A percentile compares a stretch with the other conserved stretches of the same genome.
Conservation (phyloP, 2,329 filamentous ascomycete genomes). For the Hansfordia pulvinata region DNA sequence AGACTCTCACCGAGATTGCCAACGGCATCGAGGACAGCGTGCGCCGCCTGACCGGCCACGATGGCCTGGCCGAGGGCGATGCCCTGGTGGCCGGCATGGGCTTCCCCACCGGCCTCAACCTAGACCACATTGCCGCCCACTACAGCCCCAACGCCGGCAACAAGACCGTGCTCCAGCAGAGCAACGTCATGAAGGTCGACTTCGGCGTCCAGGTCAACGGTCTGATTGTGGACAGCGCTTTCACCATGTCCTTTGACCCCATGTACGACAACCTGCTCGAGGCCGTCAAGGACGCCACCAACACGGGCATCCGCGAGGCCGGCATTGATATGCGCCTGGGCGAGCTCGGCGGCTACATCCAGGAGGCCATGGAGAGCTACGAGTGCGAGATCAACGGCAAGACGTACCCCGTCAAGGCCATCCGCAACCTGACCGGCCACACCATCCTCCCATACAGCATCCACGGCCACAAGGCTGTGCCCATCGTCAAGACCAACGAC, state of each 20-base stretch:
- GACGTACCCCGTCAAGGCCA: constrained; percentile 69
- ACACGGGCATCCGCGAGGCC: constrained; percentile 79
- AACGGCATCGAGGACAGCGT: constrained; percentile 80
- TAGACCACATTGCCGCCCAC: constrained; percentile 78
- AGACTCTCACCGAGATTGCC: constrained; percentile 68
- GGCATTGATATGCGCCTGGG: constrained; percentile 85
- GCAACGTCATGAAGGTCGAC: constrained; percentile 74
- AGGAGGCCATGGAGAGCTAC: constrained; percentile 89
- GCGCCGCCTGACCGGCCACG: constrained; percentile 61
- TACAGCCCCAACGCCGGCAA: constrained; percentile 82
- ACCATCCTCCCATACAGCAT: constrained; percentile 83
- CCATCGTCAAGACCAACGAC: constrained; percentile 80
- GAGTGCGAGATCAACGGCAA: constrained; percentile 73
- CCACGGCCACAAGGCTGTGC: constrained; percentile 85
- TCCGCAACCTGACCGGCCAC: constrained; percentile 80
- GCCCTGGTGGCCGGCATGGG: constrained; percentile 69
- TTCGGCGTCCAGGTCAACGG: constrained; percentile 74
- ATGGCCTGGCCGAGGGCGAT: constrained; percentile 66
- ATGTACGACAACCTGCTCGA: constrained; percentile 62
- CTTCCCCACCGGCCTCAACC: constrained; percentile 71
- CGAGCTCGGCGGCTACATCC: constrained; percentile 72
- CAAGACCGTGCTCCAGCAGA: constrained; percentile 56
- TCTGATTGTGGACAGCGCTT: constrained; percentile 69
- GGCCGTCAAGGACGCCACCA: constrained; percentile 63
- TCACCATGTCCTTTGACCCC: constrained; percentile 64